These are phyloP conservation scores for Xenoacremonium recifei DNA, from an alignment of 2,329 filamentous ascomycete genomes.

Conservation along the genomic window DNA sequence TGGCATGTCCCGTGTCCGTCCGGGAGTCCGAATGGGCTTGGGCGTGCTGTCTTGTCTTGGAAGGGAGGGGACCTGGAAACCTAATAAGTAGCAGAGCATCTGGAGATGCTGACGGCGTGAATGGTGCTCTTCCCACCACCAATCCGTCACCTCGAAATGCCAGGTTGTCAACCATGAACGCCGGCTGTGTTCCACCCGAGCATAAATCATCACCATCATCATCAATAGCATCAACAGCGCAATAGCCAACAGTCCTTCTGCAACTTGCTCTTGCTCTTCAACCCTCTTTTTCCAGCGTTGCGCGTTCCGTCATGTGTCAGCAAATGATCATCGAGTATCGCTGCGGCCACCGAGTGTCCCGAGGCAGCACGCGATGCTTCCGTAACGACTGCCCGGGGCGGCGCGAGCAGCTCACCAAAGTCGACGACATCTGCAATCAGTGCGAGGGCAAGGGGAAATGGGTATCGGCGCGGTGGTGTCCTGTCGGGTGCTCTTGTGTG, in stretches of 20 bases:
- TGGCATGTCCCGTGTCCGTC: slow-evolving; percentile 1
- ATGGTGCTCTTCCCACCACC: not conserved
- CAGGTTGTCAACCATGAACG: too few relatives aligned
- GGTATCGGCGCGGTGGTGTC: slow-evolving; percentile 36
- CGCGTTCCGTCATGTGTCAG: slow-evolving; percentile 29
- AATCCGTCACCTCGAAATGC: too few relatives aligned
- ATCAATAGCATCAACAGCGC: too few relatives aligned
- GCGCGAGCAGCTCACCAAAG: slow-evolving; percentile 29
- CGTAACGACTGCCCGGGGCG: slow-evolving; percentile 28
- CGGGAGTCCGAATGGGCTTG: too few relatives aligned
- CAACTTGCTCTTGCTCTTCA: too few relatives aligned
- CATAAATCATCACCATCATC: too few relatives aligned
- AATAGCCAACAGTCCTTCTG: not conserved
- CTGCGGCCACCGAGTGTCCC: slow-evolving; percentile 34
- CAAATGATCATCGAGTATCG: slow-evolving; percentile 32
- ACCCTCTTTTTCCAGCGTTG: too few relatives aligned
- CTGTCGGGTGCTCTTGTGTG: slow-evolving; percentile 32
- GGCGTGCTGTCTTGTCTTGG: too few relatives aligned
- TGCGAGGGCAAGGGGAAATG: slow-evolving; percentile 31
- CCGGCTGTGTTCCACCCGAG: too few relatives aligned
- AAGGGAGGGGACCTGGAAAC: too few relatives aligned
- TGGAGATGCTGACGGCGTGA: not conserved
- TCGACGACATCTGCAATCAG: slow-evolving; percentile 32
- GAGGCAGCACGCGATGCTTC: slow-evolving; percentile 37
- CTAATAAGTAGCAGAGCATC: too few relatives aligned